Evolutionary conservation across 768 basidiomycete species (phyloP), one percentile per base, ranked within the genome.

Genomic region (Leccinum ochraceum): DNA sequence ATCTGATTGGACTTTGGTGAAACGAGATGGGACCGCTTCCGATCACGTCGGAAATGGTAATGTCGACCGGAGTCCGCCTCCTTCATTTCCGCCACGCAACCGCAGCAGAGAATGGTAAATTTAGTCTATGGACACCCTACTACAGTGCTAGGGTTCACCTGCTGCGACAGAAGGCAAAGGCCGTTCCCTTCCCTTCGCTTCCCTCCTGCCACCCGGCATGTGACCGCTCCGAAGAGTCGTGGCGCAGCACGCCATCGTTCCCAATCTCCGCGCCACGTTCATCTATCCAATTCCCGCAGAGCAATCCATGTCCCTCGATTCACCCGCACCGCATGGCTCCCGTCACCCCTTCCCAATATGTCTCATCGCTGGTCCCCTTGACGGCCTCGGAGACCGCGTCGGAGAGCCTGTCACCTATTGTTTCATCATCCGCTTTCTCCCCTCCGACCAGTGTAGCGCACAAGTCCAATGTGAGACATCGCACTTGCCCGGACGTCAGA

Each of bases 391-490:
- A 67, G 34, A 71, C 67, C 50, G 70, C 74, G 54, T 62, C 39
- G 50, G 53, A 44, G 7, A 76, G 63, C 10, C 54, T 53, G 28
- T 63, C 69, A 7, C 67, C 67, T 16, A 42, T 54, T 17, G 63
- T 57, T 24, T 55, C 59, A 58, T 22, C 44, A 22, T 13, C 44
- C 44, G 20, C 20, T 46, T 46, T 20, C 32, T 51, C 54, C 37
- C 67, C 64, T 37, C 59, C 53, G 7, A 70, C 53, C 8, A 81
- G 65, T 9, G 69, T 71, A 17, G 73, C 76, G 14, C 78, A 87
- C 42, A 90, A 75, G 67, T 94, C 87, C 63, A 96, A 69, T 17
- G 82, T 86, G 22, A 94, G 78, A 34, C 79, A 76, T 58, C 85
- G 82, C 48, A 86, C 63, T 22, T 71, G 69, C 39, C 20, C 44